Percentiles rank a stretch among this genome's conserved stretches.
Evolutionary conservation across 768 basidiomycete species (phyloP).

Genomic region (Amanita exitialis): DNA sequence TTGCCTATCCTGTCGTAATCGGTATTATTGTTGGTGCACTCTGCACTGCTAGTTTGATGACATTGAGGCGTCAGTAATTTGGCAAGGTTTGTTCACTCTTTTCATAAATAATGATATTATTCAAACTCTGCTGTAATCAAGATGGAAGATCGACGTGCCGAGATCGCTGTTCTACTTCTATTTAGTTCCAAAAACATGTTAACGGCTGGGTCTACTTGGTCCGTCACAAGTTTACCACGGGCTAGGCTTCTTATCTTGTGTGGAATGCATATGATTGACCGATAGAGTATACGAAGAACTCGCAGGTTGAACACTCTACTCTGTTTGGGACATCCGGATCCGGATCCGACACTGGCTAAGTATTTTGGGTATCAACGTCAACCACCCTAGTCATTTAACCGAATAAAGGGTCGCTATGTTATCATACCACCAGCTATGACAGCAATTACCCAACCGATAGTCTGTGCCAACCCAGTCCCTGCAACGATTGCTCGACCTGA

Average conservation of each 20-base stretch:
- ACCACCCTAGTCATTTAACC: no score
- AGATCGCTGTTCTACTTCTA: no score
- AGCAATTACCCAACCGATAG: constrained; percentile 31
- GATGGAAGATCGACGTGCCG: not conserved
- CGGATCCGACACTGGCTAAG: no score
- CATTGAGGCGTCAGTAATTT: not conserved
- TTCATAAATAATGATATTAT: not conserved
- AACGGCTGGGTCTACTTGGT: no score
- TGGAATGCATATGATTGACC: no score
- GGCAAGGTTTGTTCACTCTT: not conserved
- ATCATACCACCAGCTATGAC: constrained; percentile 31
- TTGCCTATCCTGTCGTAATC: constrained; percentile 8
- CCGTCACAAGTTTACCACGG: no score
- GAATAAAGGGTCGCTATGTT: constrained; percentile 10
- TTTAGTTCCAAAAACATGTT: no score
- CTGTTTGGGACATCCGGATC: no score
- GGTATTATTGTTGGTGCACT: constrained; percentile 34
- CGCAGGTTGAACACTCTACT: no score
- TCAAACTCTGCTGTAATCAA: not conserved
- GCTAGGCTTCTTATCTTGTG: no score
- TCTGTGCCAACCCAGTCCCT: constrained; percentile 22
- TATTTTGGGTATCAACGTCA: no score
- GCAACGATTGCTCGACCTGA: constrained; percentile 37
- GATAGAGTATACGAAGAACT: no score
- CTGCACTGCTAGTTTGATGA: constrained; percentile 14